Evolutionary conservation across 495 filamentous ascomycete species (phyloP), one percentile per base, ranked within the genome.

Genomic region (Evernia prunastri): DNA sequence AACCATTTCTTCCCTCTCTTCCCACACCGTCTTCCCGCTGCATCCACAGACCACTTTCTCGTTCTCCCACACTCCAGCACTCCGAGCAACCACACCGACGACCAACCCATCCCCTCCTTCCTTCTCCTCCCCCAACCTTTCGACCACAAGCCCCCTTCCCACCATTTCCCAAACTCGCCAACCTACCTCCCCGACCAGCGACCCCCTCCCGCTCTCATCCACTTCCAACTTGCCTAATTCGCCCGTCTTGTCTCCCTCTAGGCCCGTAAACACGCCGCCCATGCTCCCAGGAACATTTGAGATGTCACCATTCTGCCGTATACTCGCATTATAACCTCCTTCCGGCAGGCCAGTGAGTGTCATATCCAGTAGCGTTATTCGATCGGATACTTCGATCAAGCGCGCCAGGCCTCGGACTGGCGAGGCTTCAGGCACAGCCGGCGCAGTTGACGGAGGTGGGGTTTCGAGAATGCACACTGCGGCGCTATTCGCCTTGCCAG

Each of bases 391-490:
- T 69, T 94, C 86, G 35, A 95, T 89, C 83, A 95, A 89, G 63
- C 90, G 83, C 58, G 83, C 87, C 40, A 95, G 78, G 54, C 90
- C 90, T 62, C 89, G 81, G 70, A 95, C 86, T 67, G 81, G 84
- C 72, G 86, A 82, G 63, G 79, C 74, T 62, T 80, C 78, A 51
- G 70, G 69, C 29, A 66, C 80, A 90, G 53, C 43, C 6, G 49
- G 31, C 31, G 56, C 29, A 10, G 70, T 69, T 47, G 71, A 60
- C 53, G 74, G 62, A 58, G 85, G 81, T 75, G 95, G 93, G 35
- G 91, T 96, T 78, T 98, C 93, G 66, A 97, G 87, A 72, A 98
- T 97, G 75, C 91, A 95, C 40, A 98, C 94, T 40, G 94, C 94
- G 29, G 93, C 92, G 72, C 84, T 89, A 72, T 97, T 86, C 67